These are phyloP conservation scores for Arthroderma uncinatum DNA, from an alignment of 2,329 filamentous ascomycete species.

Conservation along the genomic window DNA sequence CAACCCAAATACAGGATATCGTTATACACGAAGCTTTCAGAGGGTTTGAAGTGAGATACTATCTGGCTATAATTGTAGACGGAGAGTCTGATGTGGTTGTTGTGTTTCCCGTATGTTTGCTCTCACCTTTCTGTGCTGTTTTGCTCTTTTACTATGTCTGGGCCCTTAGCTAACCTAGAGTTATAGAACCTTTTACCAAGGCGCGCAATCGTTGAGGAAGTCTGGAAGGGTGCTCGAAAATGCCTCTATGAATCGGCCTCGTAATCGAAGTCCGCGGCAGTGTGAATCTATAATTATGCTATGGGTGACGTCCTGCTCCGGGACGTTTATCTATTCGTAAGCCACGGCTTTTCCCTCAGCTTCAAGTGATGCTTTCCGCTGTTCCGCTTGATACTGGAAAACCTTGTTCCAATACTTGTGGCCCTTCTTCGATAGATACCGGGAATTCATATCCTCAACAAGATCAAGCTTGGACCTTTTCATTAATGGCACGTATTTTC, in stretches of 20 bases:
- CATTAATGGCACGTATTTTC: conserved; percentile 48
- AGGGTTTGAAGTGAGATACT: conserved; percentile 83
- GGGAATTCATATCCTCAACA: conserved; percentile 52
- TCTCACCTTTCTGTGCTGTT: background rate
- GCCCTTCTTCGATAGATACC: conserved; percentile 35
- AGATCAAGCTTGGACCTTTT: conserved; percentile 45
- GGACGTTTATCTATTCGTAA: background rate
- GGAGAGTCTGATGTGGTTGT: conserved; percentile 82
- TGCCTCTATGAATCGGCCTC: conserved; percentile 64
- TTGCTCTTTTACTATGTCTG: background rate
- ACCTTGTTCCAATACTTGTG: conserved; percentile 3
- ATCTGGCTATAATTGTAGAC: conserved; percentile 79
- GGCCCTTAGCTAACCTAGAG: conserved; percentile 1
- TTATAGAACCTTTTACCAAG: conserved; percentile 56
- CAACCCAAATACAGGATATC: conserved; percentile 82
- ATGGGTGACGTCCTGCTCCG: background rate
- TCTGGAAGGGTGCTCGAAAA: conserved; percentile 75
- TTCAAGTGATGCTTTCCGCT: background rate
- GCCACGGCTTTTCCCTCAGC: background rate
- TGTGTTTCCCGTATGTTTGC: conserved; percentile 63
- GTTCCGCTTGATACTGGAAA: background rate
- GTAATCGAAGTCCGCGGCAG: conserved; percentile 21
- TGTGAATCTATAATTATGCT: background rate
- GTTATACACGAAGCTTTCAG: conserved; percentile 91
- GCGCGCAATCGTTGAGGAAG: conserved; percentile 64